Evolutionary conservation across 1,284 basidiomycete species (phyloP), one percentile per base, ranked within the genome.

Genomic region (Gomphus bonarii): DNA sequence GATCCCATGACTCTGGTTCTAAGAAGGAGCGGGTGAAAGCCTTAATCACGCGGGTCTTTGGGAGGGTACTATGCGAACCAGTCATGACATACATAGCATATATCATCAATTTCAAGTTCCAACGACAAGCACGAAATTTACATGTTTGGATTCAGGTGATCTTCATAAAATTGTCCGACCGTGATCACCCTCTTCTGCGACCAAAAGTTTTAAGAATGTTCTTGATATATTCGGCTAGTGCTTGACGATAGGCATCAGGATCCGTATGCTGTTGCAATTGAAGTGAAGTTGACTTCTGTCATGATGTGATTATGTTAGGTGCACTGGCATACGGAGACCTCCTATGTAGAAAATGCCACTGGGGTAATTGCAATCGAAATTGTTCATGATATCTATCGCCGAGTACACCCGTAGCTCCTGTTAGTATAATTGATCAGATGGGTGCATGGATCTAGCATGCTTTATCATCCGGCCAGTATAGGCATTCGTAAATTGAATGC

Each of bases 391-490:
- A 28, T 54, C 53, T 16, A 46, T 40, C 30, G 42, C 50, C 8
- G 28, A 40, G 50, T 61, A 72, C 73, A 69, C 60, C 72, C 72
- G 10, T 71, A 61, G 58, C 72, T 73, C 73, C 72, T 74, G 50
- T 20, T 38, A 51, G 42, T 3, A 38, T 25, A 33, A 28, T 25
- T 30, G 25, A 18, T 31, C 43, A 33, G n/a, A 11, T 36, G 50
- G 36, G 18, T 31, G 40, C 10, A 43, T 30, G 33, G 36, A 38
- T 47, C 16, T 16, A 33, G 36, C 6, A 22, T 8, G 9, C 60
- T 68, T 61, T 59, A 71, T 73, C 74, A 76, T 49, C 68, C 74
- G 28, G 68, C 60, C 35, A 72, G 63, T 58, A 71, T 68, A 16
- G 74, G 71, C 58, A 64, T 68, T 28, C 58, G 57, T 52, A 74